These are phyloP conservation scores for Trametes villosa DNA, from an alignment of 768 basidiomycete genomes.

Conservation along the genomic window DNA sequence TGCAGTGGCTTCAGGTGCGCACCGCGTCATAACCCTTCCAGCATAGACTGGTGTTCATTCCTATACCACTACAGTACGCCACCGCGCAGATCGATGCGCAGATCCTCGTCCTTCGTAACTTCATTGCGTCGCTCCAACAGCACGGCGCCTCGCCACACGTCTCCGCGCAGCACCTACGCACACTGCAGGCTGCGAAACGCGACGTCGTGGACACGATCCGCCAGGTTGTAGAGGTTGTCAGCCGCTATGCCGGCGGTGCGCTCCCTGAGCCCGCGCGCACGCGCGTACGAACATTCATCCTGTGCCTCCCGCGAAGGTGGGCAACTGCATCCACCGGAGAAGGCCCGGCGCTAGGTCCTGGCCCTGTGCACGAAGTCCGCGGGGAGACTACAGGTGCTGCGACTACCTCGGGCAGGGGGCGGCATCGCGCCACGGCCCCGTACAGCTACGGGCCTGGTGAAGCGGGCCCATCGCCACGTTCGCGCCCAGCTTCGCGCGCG, in stretches of 20 bases:
- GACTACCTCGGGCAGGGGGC: slow-evolving; percentile 1
- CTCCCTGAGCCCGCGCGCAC: slow-evolving; percentile 82
- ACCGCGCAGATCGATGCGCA: slow-evolving; percentile 87
- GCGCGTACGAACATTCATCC: slow-evolving; percentile 75
- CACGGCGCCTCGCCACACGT: slow-evolving; percentile 35
- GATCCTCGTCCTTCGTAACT: slow-evolving; percentile 81
- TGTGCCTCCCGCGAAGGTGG: slow-evolving; percentile 84
- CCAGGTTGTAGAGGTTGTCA: slow-evolving; percentile 87
- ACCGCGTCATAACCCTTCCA: background rate
- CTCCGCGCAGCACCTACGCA: slow-evolving; percentile 55
- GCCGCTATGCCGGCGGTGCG: slow-evolving; percentile 83
- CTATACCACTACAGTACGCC: slow-evolving; percentile 61
- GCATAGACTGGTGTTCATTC: background rate
- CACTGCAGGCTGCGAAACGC: slow-evolving; percentile 72
- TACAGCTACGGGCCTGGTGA: slow-evolving; percentile 37
- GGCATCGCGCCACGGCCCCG: slow-evolving; percentile 26
- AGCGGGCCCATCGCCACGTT: slow-evolving; percentile 31
- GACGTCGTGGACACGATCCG: slow-evolving; percentile 90
- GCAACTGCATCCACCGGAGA: slow-evolving; percentile 46
- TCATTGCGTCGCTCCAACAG: slow-evolving; percentile 70
- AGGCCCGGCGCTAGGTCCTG: slow-evolving; percentile 11
- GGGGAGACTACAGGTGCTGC: slow-evolving; percentile 37
- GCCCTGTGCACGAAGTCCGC: slow-evolving; percentile 19
- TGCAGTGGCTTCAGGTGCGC: slow-evolving; percentile 86
- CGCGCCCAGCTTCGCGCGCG: slow-evolving; percentile 34